Conservation (phyloP, 129 eudicot genomes). For the Ambrosia artemisiifolia region DNA sequence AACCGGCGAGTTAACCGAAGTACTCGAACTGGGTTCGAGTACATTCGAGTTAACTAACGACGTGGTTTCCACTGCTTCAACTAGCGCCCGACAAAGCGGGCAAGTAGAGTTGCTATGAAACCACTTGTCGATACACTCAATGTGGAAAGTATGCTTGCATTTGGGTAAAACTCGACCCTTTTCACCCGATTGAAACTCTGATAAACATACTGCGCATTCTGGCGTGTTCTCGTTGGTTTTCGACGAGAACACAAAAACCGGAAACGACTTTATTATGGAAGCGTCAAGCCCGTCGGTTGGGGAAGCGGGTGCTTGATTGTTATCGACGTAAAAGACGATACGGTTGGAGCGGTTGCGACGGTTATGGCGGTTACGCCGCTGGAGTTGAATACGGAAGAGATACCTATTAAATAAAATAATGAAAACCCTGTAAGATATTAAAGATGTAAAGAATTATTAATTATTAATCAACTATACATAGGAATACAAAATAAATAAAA, state of each 20-base stretch:
- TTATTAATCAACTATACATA: no score
- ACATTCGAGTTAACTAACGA: slow-evolving; percentile 4
- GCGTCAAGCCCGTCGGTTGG: slow-evolving; percentile 40
- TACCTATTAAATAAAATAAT: slow-evolving; percentile 9
- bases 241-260: slow-evolving; percentile 42
- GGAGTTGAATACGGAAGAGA: slow-evolving; percentile 43
- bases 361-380: slow-evolving; percentile 39
- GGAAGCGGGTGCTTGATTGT: background rate
- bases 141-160: slow-evolving; percentile 68
- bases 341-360: slow-evolving; percentile 45
- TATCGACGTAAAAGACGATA: slow-evolving; percentile 51
- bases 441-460: no score
- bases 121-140: slow-evolving; percentile 91
- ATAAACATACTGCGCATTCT: slow-evolving; percentile 93
- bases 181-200: slow-evolving; percentile 70
- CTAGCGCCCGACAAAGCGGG: slow-evolving; percentile 87
- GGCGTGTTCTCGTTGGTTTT: slow-evolving; percentile 9
- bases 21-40: slow-evolving; percentile 37
- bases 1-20: background rate
- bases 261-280: slow-evolving; percentile 45
- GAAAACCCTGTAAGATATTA: no score
- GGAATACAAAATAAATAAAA: no score
- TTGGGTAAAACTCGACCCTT: slow-evolving; percentile 63
- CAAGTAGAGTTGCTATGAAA: slow-evolving; percentile 72
- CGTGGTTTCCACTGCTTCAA: slow-evolving; percentile 37